Evolutionary conservation across 139 green algal genomes (phyloP).

Genomic region (Diplosphaera chodatii): DNA sequence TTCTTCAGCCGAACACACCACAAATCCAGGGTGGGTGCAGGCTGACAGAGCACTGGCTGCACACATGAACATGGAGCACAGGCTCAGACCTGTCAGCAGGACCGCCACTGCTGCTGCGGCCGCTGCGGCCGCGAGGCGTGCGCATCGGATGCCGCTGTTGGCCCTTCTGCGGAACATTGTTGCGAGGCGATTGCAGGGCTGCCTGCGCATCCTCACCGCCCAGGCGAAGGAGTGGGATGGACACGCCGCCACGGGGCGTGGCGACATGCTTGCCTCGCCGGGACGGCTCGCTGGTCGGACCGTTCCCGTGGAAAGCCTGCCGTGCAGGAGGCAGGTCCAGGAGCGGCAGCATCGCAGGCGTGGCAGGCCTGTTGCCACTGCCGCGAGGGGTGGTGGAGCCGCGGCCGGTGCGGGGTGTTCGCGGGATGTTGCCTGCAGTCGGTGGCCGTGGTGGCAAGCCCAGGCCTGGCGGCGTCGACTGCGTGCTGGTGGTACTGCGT

Average conservation of each 20-base stretch:
- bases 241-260: background rate
- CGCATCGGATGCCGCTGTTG: background rate
- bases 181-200: background rate
- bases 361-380: background rate
- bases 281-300: background rate
- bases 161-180: background rate
- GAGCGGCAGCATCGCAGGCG: background rate
- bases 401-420: background rate
- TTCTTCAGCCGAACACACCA: no score
- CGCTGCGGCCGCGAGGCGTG: background rate
- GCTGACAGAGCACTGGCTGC: no score
- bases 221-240: background rate
- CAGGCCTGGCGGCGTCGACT: background rate
- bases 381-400: background rate
- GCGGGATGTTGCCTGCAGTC: background rate
- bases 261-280: background rate
- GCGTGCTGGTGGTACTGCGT: background rate
- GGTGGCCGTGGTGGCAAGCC: no score
- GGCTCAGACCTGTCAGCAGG: background rate
- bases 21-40: no score
- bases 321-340: background rate
- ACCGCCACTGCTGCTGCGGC: background rate
- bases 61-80: no score
- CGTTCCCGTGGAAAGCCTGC: background rate
- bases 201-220: background rate